A percentile compares a stretch with the other conserved stretches of the same genome.
These are phyloP conservation scores for Nematocida displodere DNA, from an alignment of 371 early-diverging fungal species.

Conservation along the genomic window DNA sequence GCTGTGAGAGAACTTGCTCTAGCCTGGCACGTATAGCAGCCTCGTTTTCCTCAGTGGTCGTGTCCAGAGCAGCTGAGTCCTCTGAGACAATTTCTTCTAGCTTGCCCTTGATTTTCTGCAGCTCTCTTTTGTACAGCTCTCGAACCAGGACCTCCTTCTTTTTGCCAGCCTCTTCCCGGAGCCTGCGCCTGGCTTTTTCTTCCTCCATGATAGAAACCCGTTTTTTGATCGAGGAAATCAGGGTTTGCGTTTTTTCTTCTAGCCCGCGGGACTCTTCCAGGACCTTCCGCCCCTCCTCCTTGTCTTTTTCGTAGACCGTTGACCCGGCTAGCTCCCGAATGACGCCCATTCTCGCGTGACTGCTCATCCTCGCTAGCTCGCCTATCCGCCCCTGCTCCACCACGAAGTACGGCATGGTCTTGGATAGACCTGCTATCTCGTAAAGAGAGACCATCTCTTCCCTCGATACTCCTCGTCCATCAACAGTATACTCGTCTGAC, in stretches of 20 bases:
- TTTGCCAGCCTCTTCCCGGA: constrained; percentile 64
- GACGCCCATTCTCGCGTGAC: constrained; percentile 76
- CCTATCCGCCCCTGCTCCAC: constrained; percentile 96
- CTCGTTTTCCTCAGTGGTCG: constrained; percentile 44
- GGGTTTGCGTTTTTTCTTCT: constrained; percentile 74
- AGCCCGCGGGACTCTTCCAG: constrained; percentile 78
- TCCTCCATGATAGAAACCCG: constrained; percentile 77
- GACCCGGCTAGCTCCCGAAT: constrained; percentile 96
- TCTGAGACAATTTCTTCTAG: constrained; percentile 52
- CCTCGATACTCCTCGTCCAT: constrained; percentile 75
- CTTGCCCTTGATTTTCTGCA: constrained; percentile 67
- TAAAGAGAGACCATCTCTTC: constrained; percentile 81
- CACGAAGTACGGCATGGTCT: constrained; percentile 74
- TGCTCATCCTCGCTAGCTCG: constrained; percentile 81
- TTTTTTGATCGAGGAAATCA: constrained; percentile 77
- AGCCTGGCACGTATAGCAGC: constrained; percentile 49
- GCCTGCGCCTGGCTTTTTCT: constrained; percentile 75
- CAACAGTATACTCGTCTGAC: constrained; percentile 90
- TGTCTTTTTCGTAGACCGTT: constrained; percentile 84
- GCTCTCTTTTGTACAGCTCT: constrained; percentile 67
- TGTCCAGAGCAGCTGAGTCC: not conserved
- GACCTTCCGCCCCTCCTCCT: constrained; percentile 76
- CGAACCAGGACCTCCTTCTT: constrained; percentile 65
- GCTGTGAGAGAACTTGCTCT: constrained; percentile 20
- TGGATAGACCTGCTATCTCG: constrained; percentile 90